Base-by-base conservation (phyloP, 495 filamentous ascomycete genomes). In the Oleoguttula mirabilis region DNA sequence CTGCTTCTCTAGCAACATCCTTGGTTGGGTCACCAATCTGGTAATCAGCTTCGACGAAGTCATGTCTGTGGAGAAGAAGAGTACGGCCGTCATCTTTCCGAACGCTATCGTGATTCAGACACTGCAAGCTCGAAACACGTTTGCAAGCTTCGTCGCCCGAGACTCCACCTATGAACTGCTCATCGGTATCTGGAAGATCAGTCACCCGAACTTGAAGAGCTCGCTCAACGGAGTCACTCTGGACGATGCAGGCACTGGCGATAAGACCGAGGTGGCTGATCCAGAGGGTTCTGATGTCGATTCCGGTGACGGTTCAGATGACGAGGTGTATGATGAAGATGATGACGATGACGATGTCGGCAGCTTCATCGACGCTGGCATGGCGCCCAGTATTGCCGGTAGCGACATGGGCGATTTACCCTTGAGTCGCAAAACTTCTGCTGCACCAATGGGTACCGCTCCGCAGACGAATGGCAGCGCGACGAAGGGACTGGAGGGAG, bases 31-130 rank as follows among this genome's bases (percentile, higher is more conserved):
- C 1, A 99, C 92, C 0, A 96, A 87, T 3, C 65, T 96, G 21
- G 88, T 99, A 30, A 94, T 99, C 61, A 90, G 84, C 57, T 99
- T 96, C 59, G 92, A 96, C 56, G 90, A 99, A 59, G 80, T 99
- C 36, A 84, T 96, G 22, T 82, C 87, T 0, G 79, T 99, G 1
- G 90, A 99, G 58, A 99, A 96, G 63, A 87, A 93, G 60, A 94
- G 73, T 48, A 99, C 90, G 0, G 92, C 88, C 3, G 71, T 96
- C 59, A 76, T 99, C 1, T 95, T 99, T 60, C 90, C 88, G 33
- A 99, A 99, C 63, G 92, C 87, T 12, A 86, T 99, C 48, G 88
- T 92, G 44, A 93, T 99, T 36, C 85, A 92, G 34, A 99, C 90
- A 0, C 66, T 95, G 19, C 90, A 99, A 58, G 85, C 92, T 14